Evolutionary conservation across 2,329 filamentous ascomycete species (phyloP), one percentile per base, ranked within the genome.

Genomic region (Cadophora luteo-olivacea): DNA sequence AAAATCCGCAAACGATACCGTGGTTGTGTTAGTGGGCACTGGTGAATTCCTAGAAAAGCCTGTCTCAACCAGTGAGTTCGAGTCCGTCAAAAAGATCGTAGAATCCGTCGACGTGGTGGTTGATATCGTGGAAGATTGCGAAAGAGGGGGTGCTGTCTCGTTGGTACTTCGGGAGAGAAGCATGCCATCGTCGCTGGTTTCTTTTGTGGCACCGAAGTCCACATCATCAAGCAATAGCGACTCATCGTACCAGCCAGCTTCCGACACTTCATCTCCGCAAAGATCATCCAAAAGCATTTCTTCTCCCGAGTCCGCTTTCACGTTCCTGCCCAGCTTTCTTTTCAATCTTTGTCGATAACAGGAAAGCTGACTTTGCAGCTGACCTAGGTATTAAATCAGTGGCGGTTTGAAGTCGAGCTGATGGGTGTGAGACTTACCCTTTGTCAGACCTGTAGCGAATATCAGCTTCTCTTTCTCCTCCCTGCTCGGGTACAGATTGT

Each of bases 391-490:
- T 0, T 16, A 0, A 1, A 16, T 67, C 12, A 69, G 67, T 22
- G 58, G 24, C 11, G 14, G 5, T 11, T 16, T 2, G 3, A 25
- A 24, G 22, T 6, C 51, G 32, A 29, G 4, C 2, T 2, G 2
- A 25, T 22, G 12, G 6, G 36, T 9, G 32, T 22, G 1, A 19
- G 12, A 57, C 62, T 57, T 24, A 68, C 69, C 6, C 24, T 22
- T 48, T 3, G 38, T 63, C 3, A 71, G 49, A 1, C 65, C 68
- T 14, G 65, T 71, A 12, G 58, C 36, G 3, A 32, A 24, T 33
- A 66, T 64, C 51, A 71, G 49, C 22, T 65, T n/a, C 11, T 49
- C 33, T 54, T 65, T 69, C 48, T 70, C 63, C 19, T 24, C 36
- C 29, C 4, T 22, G 14, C 54, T 66, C 19, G 68, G 66, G 25